phyloP scores from a whole-genome alignment of 2,329 filamentous ascomycete genomes.

The Chrysoporthe austroafricana region DNA sequence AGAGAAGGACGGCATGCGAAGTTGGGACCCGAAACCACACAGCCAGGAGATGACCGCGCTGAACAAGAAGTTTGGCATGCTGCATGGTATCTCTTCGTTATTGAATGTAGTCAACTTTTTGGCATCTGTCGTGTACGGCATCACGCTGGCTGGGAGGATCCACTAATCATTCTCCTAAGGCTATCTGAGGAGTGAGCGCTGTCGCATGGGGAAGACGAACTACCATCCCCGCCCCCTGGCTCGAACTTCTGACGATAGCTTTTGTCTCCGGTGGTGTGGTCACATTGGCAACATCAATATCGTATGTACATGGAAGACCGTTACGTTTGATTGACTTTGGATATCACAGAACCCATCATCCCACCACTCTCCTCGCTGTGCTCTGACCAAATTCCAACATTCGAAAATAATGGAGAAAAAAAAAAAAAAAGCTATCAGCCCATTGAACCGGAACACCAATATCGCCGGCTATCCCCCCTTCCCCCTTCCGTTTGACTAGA shows the following conservation, averaged over 20 bases:
- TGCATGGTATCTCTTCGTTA: constrained; percentile 82
- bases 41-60: constrained; percentile 81
- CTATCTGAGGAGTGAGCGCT: not conserved
- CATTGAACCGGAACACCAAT: not conserved
- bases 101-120: constrained; percentile 75
- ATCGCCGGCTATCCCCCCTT: not conserved
- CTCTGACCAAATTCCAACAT: not conserved
- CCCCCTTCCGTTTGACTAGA: not conserved
- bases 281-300: not conserved
- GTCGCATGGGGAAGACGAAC: not conserved
- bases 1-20: constrained; percentile 86
- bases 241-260: not conserved
- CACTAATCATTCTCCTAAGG: constrained; percentile 39
- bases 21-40: constrained; percentile 77
- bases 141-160: constrained; percentile 69
- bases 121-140: constrained; percentile 76
- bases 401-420: not conserved
- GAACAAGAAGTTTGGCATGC: constrained; percentile 76
- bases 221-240: not conserved
- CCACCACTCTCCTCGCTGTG: constrained; percentile 10
- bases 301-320: constrained; percentile 11
- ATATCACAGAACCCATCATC: constrained; percentile 1
- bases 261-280: not conserved
- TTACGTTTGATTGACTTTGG: constrained; percentile 13
- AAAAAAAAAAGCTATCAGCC: no score